Evolutionary conservation across 1,284 basidiomycete species (phyloP), one percentile per base, ranked within the genome.

Genomic region (Pseudozyma sp.): DNA sequence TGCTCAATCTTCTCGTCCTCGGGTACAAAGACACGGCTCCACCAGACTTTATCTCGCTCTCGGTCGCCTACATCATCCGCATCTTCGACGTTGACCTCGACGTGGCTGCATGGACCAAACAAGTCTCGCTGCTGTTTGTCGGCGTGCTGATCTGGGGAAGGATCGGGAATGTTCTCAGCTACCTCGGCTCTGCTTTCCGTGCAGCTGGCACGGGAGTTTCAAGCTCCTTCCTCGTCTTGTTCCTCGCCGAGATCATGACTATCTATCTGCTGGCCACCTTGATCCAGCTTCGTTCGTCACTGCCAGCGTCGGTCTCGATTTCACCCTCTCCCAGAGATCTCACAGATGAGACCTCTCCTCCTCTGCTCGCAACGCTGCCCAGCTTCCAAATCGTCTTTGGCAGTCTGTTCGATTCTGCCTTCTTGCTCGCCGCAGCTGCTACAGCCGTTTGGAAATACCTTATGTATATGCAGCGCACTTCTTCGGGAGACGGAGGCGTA

Each of bases 261-360:
- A 83, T 86, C 43, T 86, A 86, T 54, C 81, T 86, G 13, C 77
- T 86, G 31, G 86, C 86, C 0, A 86, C 85, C 13, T 79, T 86
- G 46, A 86, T 86, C 54, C 85, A 86, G 46, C 78, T 86, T 0
- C 81, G 85, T 0, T 78, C 83, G 3, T 80, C 84, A 0, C 66
- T 83, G 11, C 78, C 76, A 5, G 56, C 60, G 7, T 62, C 73
- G 7, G 56, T 63, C 5, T 49, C 54, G 40, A 49, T 30, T 24
- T 57, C 37, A 16, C 19, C 51, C 37, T 31, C 16, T 13, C 10
- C 7, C 7, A 53, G 31, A 31, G 60, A 31, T 5, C 7, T 31
- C 2, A 14, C 9, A 10, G 51, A 57, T n/a, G 54, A 29, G 24
- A 45, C 11, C n/a, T 40, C 53, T 2, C 58, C 68, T 3, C 75